phyloP scores from a whole-genome alignment of 495 filamentous ascomycete species.

The Letharia lupina region DNA sequence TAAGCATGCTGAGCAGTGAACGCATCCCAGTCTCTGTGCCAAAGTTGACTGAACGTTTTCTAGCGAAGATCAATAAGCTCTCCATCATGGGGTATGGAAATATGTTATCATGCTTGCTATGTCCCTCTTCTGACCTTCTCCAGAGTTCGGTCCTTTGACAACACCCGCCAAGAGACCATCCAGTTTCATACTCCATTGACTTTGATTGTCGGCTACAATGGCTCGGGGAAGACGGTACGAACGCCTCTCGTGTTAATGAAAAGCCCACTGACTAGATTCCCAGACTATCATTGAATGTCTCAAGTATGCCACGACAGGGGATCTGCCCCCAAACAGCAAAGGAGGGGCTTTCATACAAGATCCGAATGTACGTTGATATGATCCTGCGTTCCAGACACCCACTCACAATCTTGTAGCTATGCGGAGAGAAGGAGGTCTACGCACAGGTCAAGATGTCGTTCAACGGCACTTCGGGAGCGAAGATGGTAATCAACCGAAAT shows the following conservation, averaged over 20 bases:
- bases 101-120: background rate
- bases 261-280: constrained; percentile 5
- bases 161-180: constrained; percentile 67
- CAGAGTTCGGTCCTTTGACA: constrained; percentile 88
- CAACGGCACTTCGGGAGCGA: constrained; percentile 60
- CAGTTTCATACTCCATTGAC: constrained; percentile 85
- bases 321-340: constrained; percentile 86
- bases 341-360: constrained; percentile 96
- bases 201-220: constrained; percentile 93
- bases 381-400: background rate
- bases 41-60: constrained; percentile 11
- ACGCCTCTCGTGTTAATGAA: background rate
- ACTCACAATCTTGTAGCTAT: constrained; percentile 44
- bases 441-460: constrained; percentile 90
- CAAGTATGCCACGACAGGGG: constrained; percentile 94
- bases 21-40: background rate
- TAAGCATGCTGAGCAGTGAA: constrained; percentile 4
- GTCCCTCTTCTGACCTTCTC: constrained; percentile 8
- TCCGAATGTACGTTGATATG: constrained; percentile 53
- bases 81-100: constrained; percentile 62
- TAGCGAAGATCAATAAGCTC: constrained; percentile 80
- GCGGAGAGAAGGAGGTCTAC: constrained; percentile 79
- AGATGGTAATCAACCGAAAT: constrained; percentile 72
- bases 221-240: constrained; percentile 82
- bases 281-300: constrained; percentile 97